Conservation (phyloP, 2,329 filamentous ascomycete species). For the Neonectria magnoliae region DNA sequence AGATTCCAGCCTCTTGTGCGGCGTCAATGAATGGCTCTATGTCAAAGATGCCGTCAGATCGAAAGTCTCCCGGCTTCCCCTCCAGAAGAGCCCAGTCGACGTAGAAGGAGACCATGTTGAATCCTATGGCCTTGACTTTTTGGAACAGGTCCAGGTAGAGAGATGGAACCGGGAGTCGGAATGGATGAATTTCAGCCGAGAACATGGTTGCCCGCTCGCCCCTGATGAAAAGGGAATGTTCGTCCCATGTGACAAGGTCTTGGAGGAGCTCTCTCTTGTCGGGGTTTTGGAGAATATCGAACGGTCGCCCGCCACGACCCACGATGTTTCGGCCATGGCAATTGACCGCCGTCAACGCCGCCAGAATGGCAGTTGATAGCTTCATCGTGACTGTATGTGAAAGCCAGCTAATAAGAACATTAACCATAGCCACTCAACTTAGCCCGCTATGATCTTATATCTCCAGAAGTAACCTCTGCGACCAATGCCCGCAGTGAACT, state of each 20-base stretch:
- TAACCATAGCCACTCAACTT: neutral
- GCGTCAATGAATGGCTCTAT: slow-evolving; percentile 81
- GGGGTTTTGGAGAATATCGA: slow-evolving; percentile 34
- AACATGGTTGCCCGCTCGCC: slow-evolving; percentile 78
- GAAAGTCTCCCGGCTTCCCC: slow-evolving; percentile 75
- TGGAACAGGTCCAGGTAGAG: slow-evolving; percentile 78
- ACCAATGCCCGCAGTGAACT: neutral
- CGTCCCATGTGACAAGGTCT: slow-evolving; percentile 72
- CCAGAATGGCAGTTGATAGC: slow-evolving; percentile 9
- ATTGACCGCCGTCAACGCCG: slow-evolving; percentile 7
- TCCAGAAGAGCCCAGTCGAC: slow-evolving; percentile 82
- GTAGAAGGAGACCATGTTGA: slow-evolving; percentile 84
- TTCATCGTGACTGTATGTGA: slow-evolving; percentile 21
- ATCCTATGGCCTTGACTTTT: slow-evolving; percentile 83
- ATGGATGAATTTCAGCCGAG: slow-evolving; percentile 79
- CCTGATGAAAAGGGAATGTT: slow-evolving; percentile 74
- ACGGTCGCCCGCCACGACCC: slow-evolving; percentile 30
- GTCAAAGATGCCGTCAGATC: slow-evolving; percentile 76
- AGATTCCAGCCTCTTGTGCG: slow-evolving; percentile 77
- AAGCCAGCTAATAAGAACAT: neutral
- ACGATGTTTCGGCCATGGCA: slow-evolving; percentile 29
- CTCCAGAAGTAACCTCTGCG: neutral
- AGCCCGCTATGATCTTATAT: neutral
- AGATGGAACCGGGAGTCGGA: slow-evolving; percentile 57
- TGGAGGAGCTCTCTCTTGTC: slow-evolving; percentile 44